These are phyloP conservation scores for Cryphonectria nitschkei DNA, from an alignment of 2,329 filamentous ascomycete species.

Conservation along the genomic window DNA sequence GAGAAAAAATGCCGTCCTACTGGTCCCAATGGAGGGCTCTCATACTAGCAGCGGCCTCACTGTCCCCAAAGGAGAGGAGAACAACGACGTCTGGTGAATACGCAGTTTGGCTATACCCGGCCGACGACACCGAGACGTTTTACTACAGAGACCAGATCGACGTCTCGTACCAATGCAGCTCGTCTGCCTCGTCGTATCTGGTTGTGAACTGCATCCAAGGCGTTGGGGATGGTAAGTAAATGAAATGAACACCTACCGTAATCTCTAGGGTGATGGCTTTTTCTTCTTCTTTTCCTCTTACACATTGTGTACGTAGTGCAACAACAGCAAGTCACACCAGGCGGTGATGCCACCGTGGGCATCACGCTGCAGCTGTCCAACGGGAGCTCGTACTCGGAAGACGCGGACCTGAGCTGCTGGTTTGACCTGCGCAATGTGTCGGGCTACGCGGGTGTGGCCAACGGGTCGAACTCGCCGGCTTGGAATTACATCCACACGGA, in stretches of 20 bases:
- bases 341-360: background rate
- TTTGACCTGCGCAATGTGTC: conserved; percentile 4
- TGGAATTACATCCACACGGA: conserved; percentile 17
- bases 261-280: background rate
- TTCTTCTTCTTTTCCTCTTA: background rate
- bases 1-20: background rate
- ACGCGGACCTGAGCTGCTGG: conserved; percentile 12
- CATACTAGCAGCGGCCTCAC: background rate
- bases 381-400: background rate
- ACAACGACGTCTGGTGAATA: background rate
- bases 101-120: background rate
- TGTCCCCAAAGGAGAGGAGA: background rate
- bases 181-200: background rate
- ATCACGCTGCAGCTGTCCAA: conserved; percentile 12
- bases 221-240: conserved; percentile 9
- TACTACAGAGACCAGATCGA: conserved; percentile 11
- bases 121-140: conserved; percentile 8
- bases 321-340: background rate
- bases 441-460: background rate
- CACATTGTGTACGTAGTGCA: background rate
- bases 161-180: conserved; percentile 4
- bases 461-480: background rate
- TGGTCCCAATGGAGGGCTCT: background rate
- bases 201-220: conserved; percentile 12
- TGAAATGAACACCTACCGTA: no score